phyloP scores from a whole-genome alignment of 352 stramenopile genomes.

The Pythium dissotocum region DNA sequence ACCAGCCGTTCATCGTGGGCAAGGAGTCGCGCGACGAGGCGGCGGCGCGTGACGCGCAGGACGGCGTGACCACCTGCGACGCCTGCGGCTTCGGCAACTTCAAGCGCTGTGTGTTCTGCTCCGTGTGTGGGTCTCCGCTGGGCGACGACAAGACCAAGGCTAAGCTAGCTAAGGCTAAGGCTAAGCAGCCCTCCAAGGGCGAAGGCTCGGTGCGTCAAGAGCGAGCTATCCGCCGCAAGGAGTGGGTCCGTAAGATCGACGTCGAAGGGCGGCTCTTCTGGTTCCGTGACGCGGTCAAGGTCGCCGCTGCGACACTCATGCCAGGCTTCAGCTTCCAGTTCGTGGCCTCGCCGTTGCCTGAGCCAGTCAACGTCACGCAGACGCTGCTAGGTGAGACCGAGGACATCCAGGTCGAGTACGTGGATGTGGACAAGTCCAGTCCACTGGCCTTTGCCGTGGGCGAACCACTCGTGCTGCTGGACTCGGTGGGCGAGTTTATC shows the following conservation, averaged over 20 bases:
- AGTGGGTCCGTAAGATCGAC: conserved; percentile 31
- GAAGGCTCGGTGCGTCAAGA: conserved; percentile 3
- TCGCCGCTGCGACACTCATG: neutral
- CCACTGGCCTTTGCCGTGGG: conserved; percentile 5
- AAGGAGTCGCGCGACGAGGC: conserved; percentile 4
- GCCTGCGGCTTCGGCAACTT: conserved; percentile 12
- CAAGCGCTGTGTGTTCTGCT: conserved; percentile 6
- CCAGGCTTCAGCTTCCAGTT: neutral
- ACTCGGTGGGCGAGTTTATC: neutral
- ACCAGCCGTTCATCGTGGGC: conserved; percentile 12
- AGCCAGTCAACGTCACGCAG: neutral
- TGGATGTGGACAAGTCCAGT: conserved; percentile 2
- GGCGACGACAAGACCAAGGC: conserved; percentile 8
- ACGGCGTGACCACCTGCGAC: neutral
- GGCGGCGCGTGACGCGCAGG: neutral
- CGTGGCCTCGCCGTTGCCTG: neutral
- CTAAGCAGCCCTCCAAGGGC: conserved; percentile 4
- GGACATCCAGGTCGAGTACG: conserved; percentile 1
- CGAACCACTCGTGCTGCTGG: conserved; percentile 1
- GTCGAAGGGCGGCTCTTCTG: conserved; percentile 29
- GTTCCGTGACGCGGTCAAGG: conserved; percentile 9
- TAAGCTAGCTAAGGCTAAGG: conserved; percentile 14
- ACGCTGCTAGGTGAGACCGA: neutral
- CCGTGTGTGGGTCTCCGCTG: conserved; percentile 10
- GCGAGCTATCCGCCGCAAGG: conserved; percentile 8